Evolutionary conservation across 495 filamentous ascomycete genomes (phyloP), one percentile per base, ranked within the genome.

Genomic region (Penicillium psychrofluorescens): DNA sequence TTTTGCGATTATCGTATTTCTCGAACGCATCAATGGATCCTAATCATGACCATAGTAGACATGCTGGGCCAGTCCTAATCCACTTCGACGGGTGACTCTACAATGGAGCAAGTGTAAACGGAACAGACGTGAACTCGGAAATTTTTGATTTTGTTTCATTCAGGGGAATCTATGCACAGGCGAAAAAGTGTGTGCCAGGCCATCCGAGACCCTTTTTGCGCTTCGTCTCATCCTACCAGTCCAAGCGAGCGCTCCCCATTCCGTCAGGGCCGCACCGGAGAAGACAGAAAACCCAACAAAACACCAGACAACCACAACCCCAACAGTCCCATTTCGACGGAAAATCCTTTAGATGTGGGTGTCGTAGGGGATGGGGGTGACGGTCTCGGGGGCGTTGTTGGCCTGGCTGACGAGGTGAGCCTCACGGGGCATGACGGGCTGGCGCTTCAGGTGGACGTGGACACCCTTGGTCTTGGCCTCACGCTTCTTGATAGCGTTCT

Each of bases 311-410:
- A 66, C 66, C 62, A 58, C 64, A 56, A 53, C 56, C 58, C 62
- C 63, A 48, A 58, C 53, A 34, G 32, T 34, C 63, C 48, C 63
- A 54, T 60, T 58, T 58, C 55, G 36, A 29, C 47, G 40, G 51
- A 22, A 22, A 22, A 57, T 59, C 58, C 64, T 71, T 85, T 91
- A 98, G 65, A 97, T 97, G 54, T 89, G 91, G 57, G 92, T 98
- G 80, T 96, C 92, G 80, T 96, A 98, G 62, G 90, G 73, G 54
- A 96, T 79, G 36, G 92, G 89, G 36, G 82, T 79, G 53, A 98
- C 80, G 50, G 85, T 97, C 82, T 96, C 89, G 49, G 94, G 88
- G 60, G 77, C 70, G 72, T 86, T 86, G 59, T 81, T 82, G 68
- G 80, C 81, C 49, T 79, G 71, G 50, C 75, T 81, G 54, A 98